Evolutionary conservation across 495 filamentous ascomycete species (phyloP).

Genomic region (Tuber borchii): DNA sequence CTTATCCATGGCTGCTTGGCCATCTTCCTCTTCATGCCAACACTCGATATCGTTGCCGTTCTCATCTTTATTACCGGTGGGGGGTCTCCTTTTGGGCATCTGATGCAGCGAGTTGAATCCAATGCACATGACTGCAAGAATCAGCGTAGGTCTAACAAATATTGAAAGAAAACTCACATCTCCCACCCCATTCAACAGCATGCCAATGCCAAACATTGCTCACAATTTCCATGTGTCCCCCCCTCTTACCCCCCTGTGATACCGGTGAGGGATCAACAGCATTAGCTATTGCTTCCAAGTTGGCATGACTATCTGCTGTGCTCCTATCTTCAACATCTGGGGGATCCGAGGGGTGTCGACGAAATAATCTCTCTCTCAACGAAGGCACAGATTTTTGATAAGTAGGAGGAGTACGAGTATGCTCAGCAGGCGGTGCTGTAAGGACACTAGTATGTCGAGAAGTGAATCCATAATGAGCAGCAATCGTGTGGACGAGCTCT

Average conservation of each 20-base stretch:
- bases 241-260: conserved; percentile 4
- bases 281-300: background rate
- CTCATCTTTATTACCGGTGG: conserved; percentile 13
- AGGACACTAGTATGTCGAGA: conserved; percentile 47
- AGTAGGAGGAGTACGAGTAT: background rate
- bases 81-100: conserved; percentile 43
- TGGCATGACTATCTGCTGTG: conserved; percentile 4
- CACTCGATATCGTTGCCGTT: conserved; percentile 16
- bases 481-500: conserved; percentile 49
- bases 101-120: conserved; percentile 76
- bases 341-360: background rate
- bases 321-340: conserved; percentile 20
- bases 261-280: background rate
- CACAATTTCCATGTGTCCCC: conserved; percentile 39
- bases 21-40: conserved; percentile 34
- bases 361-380: background rate
- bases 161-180: conserved; percentile 31
- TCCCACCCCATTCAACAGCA: conserved; percentile 42
- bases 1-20: conserved; percentile 28
- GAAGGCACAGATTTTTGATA: background rate
- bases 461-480: conserved; percentile 57
- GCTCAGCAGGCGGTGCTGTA: conserved; percentile 12
- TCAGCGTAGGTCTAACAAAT: conserved; percentile 5
- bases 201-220: conserved; percentile 42
- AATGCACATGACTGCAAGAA: conserved; percentile 60